Conservation (phyloP, 1,284 basidiomycete genomes). For the Ganoderma lucidum region DNA sequence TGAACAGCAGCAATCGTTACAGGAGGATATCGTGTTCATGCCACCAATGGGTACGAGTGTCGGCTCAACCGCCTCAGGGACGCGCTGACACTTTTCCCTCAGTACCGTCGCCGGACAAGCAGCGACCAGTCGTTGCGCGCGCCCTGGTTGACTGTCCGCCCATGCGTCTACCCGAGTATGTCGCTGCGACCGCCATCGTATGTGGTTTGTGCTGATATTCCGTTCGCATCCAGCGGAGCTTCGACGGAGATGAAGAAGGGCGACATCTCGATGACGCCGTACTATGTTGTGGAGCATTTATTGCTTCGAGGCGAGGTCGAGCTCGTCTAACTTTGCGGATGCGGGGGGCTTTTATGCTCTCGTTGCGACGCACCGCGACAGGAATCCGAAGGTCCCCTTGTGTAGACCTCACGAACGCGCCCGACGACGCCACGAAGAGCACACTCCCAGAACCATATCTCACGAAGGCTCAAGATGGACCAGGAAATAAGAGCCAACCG, state of each 20-base stretch:
- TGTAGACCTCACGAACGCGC: too few species aligned
- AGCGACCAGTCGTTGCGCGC: conserved; percentile 81
- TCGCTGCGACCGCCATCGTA: conserved; percentile 17
- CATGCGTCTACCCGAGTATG: conserved; percentile 78
- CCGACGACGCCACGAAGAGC: too few species aligned
- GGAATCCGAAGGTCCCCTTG: not conserved
- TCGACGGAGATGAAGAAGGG: conserved; percentile 71
- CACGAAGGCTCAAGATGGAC: too few species aligned
- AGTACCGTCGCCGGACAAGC: conserved; percentile 82
- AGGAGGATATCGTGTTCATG: conserved; percentile 74
- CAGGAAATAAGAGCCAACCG: too few species aligned
- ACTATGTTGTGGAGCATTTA: conserved; percentile 73
- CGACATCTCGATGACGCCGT: conserved; percentile 76
- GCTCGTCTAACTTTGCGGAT: conserved; percentile 56
- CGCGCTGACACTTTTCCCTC: conserved; percentile 9
- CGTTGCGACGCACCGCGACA: not conserved
- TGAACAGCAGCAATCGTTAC: conserved; percentile 73
- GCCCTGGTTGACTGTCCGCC: conserved; percentile 76
- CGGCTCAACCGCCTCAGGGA: not conserved
- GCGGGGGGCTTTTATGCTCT: too few species aligned
- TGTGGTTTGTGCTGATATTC: not conserved
- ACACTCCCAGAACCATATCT: too few species aligned
- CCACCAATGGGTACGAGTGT: conserved; percentile 77
- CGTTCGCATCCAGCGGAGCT: conserved; percentile 55
- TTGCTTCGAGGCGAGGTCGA: conserved; percentile 74